Base-by-base conservation (phyloP, 192 early-diverging fungal genomes). In the Rhizoclosmatium globosum region DNA sequence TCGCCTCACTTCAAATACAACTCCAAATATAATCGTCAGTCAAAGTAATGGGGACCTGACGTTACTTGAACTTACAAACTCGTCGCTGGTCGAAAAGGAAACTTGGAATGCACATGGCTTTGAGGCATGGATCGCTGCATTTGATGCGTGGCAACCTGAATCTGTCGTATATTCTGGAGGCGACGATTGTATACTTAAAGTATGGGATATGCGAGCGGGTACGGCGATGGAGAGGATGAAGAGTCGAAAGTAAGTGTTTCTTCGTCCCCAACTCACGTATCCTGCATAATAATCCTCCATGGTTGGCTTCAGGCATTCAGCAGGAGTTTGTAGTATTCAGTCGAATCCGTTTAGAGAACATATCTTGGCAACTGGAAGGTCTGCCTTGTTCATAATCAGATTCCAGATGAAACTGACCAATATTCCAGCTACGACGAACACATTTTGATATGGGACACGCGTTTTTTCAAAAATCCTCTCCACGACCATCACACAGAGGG, bases 61-160 rank as follows among this genome's bases (percentile, higher is more conserved):
- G 23, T 65, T 93, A 13, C 64, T 94, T 2, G 64, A 83, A 1
- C 53, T 74, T 11, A 45, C 43, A 19, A 15, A 56, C 15, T 47
- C 74, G 11, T 2, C 4, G 9, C 47, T 82, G n/a, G 79, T 78
- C 9, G 64, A 87, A 15, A 85, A 85, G 4, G 64, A 72, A 13
- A 65, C 88, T 66, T 97, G 96, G 94, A 85, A 91, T 23, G 98
- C 90, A 0, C 97, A 98, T 76, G 92, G 92, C 43, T 88, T 94
- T 47, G 97, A 98, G 78, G 96, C 97, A 11, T 99, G 98, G 98
- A 95, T 95, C 59, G 87, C 90, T 4, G 91, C 92, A n/a, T 98
- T 94, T 79, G 91, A 99, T 82, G 93, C 94, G 68, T 94, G 93
- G 89, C 84, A 92, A 53, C 59, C 73, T 2, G 76, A 92, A 0